Conservation (phyloP, 2,329 filamentous ascomycete species). For the Rhinocladiella mackenziei region DNA sequence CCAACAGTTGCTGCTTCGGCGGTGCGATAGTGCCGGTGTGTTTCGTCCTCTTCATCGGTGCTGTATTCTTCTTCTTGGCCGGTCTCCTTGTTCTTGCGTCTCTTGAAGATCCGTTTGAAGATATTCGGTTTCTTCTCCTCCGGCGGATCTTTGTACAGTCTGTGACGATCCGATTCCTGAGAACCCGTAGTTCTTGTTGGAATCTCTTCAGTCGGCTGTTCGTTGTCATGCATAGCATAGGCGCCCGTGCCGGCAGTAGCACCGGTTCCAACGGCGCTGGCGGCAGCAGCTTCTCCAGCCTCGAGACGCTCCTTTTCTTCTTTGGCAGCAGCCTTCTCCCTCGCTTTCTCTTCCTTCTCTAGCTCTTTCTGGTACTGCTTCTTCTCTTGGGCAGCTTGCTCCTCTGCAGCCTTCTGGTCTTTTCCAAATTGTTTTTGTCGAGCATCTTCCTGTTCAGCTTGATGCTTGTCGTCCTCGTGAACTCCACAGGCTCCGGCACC, state of each 20-base stretch:
- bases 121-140: constrained; percentile 27
- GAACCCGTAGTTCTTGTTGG: constrained; percentile 4
- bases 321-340: constrained; percentile 16
- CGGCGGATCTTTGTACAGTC: constrained; percentile 22
- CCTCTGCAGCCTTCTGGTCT: constrained; percentile 21
- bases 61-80: constrained; percentile 28
- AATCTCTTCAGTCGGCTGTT: constrained; percentile 3
- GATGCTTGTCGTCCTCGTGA: constrained; percentile 16
- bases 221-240: constrained; percentile 16
- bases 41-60: constrained; percentile 24
- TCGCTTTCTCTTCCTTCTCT: constrained; percentile 15
- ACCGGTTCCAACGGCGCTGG: constrained; percentile 10
- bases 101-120: constrained; percentile 28
- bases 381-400: constrained; percentile 20
- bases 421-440: constrained; percentile 23
- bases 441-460: constrained; percentile 16
- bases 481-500: constrained; percentile 15
- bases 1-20: constrained; percentile 9
- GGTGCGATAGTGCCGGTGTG: constrained; percentile 5
- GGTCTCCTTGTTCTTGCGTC: constrained; percentile 30
- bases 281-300: constrained; percentile 17
- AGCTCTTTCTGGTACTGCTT: constrained; percentile 20
- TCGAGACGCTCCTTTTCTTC: constrained; percentile 18
- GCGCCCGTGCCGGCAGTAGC: constrained; percentile 15
- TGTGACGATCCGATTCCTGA: constrained; percentile 20